Conservation (phyloP, 1,139 yeast genomes). For the Chernovozyma aurita region DNA sequence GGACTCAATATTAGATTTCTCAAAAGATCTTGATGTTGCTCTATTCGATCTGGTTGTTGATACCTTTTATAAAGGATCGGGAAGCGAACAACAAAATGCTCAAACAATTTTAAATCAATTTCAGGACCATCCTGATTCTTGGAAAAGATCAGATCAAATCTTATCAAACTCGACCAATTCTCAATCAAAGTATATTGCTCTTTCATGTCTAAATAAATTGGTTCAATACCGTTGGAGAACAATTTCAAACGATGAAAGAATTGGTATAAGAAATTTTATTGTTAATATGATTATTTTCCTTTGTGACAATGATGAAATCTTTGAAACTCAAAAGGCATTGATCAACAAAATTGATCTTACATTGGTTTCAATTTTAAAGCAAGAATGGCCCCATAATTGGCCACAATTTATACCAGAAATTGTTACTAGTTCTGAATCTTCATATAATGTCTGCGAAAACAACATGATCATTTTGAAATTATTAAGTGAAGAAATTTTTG, state of each 20-base stretch:
- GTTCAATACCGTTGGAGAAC: constrained; percentile 93
- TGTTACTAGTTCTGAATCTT: constrained; percentile 76
- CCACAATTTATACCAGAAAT: constrained; percentile 95
- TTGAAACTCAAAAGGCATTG: constrained; percentile 71
- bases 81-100: constrained; percentile 77
- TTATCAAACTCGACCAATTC: constrained; percentile 74
- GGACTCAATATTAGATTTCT: constrained; percentile 88
- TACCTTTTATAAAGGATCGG: constrained; percentile 81
- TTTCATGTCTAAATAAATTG: constrained; percentile 83
- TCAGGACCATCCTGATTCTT: constrained; percentile 92
- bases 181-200: constrained; percentile 88
- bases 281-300: constrained; percentile 91
- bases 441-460: constrained; percentile 93
- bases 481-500: constrained; percentile 93
- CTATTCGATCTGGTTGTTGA: constrained; percentile 82
- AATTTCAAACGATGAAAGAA: constrained; percentile 77
- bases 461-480: constrained; percentile 89
- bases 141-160: constrained; percentile 92
- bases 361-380: constrained; percentile 87
- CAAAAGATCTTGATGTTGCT: constrained; percentile 74
- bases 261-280: constrained; percentile 84
- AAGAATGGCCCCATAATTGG: constrained; percentile 99
- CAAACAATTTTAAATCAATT: constrained; percentile 80
- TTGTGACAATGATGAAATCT: constrained; percentile 81
- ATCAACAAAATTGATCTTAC: constrained; percentile 93